Base-by-base conservation (phyloP, 805 yeast species). In the Ogataea angusta region DNA sequence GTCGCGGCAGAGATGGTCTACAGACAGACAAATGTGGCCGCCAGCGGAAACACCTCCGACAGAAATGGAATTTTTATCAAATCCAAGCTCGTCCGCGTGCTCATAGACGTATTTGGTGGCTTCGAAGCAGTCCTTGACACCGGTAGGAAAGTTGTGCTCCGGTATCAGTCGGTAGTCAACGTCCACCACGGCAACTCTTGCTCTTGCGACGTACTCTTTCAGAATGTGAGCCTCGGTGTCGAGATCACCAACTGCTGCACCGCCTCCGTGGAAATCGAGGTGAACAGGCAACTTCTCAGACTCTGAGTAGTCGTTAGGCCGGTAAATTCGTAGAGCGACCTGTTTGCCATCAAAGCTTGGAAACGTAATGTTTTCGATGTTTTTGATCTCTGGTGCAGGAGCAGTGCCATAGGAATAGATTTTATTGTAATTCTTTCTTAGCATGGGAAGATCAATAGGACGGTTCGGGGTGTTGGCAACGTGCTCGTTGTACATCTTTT, bases 221-320 rank as follows among this genome's bases (percentile, higher is more conserved):
- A 59, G 37, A 7, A 58, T 43, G 28, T 59, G 63, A 10, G 53
- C 42, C 29, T 61, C 66, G 1, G 64, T 57, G 22, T 58, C 59
- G 18, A 60, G 46, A 33, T 55, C 63, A 10, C 66, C 66, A 23
- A 60, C 45, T 10, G 59, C 64, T 38, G 61, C 58, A 12, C 64
- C 66, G 15, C 66, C 66, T 16, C 66, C 64, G 34, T 61, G 66
- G 48, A 52, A 60, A 38, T 59, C 59, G n/a, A 60, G 43, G 38
- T 60, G 63, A 12, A 57, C 63, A 4, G 64, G 66, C 14, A 59
- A 37, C 9, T 40, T 36, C 5, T 47, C 57, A 16, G 43, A 43
- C n/a, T 34, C 46, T 7, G 35, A 40, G n/a, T 38, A 30, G 19
- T 39, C 55, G 36, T 51, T 42, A 10, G 64, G 64, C 30, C 49